These are phyloP conservation scores for Penicillium nordicum DNA, from an alignment of 2,329 filamentous ascomycete genomes.

Conservation along the genomic window DNA sequence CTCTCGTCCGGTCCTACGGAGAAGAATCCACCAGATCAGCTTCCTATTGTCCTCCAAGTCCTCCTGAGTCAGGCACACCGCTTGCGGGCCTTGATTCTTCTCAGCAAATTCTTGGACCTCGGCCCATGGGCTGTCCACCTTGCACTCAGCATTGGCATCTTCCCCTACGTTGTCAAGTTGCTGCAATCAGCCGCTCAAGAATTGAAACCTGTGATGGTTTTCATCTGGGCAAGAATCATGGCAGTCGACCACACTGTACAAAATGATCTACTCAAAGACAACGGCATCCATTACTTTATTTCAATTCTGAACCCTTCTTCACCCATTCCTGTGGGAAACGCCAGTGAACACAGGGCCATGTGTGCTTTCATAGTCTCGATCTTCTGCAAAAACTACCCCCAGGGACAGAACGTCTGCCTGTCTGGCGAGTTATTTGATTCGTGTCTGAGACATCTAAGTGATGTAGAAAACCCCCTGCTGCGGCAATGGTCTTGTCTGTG, in stretches of 20 bases:
- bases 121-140: conserved; percentile 99
- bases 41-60: conserved; percentile 94
- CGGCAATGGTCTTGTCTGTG: conserved; percentile 95
- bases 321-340: conserved; percentile 78
- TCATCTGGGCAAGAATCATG: conserved; percentile 95
- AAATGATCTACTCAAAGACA: conserved; percentile 90
- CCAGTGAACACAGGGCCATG: conserved; percentile 96
- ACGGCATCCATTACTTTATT: conserved; percentile 95
- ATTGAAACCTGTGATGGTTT: conserved; percentile 97
- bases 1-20: conserved; percentile 77
- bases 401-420: conserved; percentile 87
- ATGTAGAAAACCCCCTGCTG: conserved; percentile 81
- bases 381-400: conserved; percentile 91
- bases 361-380: conserved; percentile 96
- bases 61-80: conserved; percentile 93
- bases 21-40: conserved; percentile 85
- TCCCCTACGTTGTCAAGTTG: conserved; percentile 96
- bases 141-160: conserved; percentile 94
- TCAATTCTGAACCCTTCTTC: conserved; percentile 83
- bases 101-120: conserved; percentile 90
- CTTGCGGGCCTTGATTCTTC: conserved; percentile 81
- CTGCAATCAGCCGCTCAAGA: conserved; percentile 92
- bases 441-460: conserved; percentile 77
- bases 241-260: conserved; percentile 94
- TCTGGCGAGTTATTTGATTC: conserved; percentile 86